Percentiles rank a stretch among this genome's conserved stretches.
Evolutionary conservation across 164 flowering plant species (phyloP).

Genomic region (Stephania yunnanensis): DNA sequence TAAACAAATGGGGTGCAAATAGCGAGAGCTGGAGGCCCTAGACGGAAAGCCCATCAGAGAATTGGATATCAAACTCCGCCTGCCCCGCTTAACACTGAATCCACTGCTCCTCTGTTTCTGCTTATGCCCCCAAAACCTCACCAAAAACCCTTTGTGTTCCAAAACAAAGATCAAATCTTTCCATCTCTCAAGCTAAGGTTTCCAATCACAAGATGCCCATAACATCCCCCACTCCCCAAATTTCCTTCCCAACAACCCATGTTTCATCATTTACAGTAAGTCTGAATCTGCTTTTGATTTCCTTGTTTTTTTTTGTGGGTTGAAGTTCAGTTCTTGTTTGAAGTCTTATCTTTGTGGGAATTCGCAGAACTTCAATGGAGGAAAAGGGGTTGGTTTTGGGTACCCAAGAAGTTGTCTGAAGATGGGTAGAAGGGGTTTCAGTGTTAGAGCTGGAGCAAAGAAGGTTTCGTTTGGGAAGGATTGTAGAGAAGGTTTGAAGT

Average conservation of each 20-base stretch:
- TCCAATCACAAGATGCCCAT: not conserved
- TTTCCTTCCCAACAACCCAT: constrained; percentile 3
- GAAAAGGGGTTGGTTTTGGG: constrained; percentile 3
- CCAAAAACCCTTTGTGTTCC: not conserved
- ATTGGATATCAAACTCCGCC: not conserved
- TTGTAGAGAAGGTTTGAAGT: constrained; percentile 54
- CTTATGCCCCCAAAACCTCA: not conserved
- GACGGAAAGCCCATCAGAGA: too few species aligned
- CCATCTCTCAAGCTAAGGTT: not conserved
- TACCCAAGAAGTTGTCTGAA: not conserved
- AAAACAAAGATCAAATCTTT: not conserved
- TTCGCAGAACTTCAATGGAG: constrained; percentile 14
- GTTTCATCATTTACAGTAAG: constrained; percentile 2
- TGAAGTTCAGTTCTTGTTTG: not conserved
- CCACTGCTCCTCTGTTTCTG: not conserved
- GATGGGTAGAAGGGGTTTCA: constrained; percentile 10
- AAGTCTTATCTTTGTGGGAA: not conserved
- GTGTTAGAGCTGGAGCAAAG: constrained; percentile 70
- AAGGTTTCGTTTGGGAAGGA: constrained; percentile 59
- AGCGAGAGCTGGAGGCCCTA: too few species aligned
- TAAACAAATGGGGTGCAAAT: too few species aligned
- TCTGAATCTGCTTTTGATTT: not conserved
- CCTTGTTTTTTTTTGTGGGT: not conserved
- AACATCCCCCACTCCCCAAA: not conserved
- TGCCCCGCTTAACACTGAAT: not conserved